phyloP scores from a whole-genome alignment of 257 asterid species.

The Paraleonurus japonicus region DNA sequence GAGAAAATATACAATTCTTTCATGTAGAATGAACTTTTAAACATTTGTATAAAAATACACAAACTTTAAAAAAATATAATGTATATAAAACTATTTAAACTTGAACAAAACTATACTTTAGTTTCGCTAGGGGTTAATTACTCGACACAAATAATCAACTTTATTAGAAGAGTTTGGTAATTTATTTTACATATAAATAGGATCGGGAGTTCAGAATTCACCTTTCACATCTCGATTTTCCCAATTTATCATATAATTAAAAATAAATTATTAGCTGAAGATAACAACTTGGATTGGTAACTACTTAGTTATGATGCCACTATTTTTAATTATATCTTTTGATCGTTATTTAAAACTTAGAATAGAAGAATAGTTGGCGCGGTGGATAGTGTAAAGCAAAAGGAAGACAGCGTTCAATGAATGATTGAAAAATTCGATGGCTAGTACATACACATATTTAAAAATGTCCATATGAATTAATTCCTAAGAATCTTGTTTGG shows the following conservation, averaged over 20 bases:
- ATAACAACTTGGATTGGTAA: constrained; percentile 2
- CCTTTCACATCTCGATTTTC: no score
- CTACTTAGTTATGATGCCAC: constrained; percentile 15
- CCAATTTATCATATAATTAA: no score
- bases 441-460: no score
- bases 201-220: no score
- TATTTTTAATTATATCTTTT: not conserved
- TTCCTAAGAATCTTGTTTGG: constrained; percentile 7
- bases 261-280: not conserved
- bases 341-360: constrained; percentile 15
- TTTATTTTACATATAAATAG: no score
- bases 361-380: constrained; percentile 13
- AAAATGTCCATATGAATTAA: not conserved
- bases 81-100: not conserved
- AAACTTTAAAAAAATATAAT: no score
- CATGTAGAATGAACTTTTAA: not conserved
- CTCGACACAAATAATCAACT: not conserved
- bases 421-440: not conserved
- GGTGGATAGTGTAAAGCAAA: constrained; percentile 17
- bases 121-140: not conserved
- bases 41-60: not conserved
- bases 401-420: constrained; percentile 21
- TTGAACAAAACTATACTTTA: no score
- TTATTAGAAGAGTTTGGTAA: not conserved
- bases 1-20: not conserved